phyloP scores from a whole-genome alignment of 2,329 filamentous ascomycete species.

The Trichoderma oligosporum region DNA sequence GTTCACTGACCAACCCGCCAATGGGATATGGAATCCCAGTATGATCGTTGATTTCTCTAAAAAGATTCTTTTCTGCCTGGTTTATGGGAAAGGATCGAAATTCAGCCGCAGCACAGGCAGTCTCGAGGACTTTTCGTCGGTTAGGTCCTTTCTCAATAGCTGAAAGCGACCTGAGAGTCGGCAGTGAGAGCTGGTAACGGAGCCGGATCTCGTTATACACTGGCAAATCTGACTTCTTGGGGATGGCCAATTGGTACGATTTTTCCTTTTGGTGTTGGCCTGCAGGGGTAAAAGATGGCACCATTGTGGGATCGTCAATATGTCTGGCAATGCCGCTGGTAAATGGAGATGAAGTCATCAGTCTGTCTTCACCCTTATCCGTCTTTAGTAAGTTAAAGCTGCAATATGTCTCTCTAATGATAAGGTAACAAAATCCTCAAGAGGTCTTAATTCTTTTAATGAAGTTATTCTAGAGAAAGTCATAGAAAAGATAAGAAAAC shows the following conservation, averaged over 20 bases:
- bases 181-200: conserved; percentile 34
- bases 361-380: background rate
- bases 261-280: background rate
- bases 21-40: conserved; percentile 39
- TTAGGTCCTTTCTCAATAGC: conserved; percentile 28
- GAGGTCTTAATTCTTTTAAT: background rate
- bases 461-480: background rate
- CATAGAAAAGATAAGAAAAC: background rate
- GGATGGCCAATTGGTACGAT: background rate
- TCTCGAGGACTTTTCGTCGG: conserved; percentile 35
- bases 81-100: conserved; percentile 37
- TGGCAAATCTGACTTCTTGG: background rate
- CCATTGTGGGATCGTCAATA: background rate
- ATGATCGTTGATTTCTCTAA: conserved; percentile 38
- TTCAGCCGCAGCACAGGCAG: conserved; percentile 38
- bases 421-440: too few species aligned
- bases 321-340: background rate
- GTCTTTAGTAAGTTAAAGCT: background rate
- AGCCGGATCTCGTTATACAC: conserved; percentile 30
- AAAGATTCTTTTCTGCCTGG: conserved; percentile 34
- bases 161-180: conserved; percentile 33
- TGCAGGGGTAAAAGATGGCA: background rate
- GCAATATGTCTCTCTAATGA: background rate
- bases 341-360: background rate
- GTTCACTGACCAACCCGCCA: conserved; percentile 45